Evolutionary conservation across 164 flowering plant species (phyloP).

Genomic region (Amborella trichopoda): DNA sequence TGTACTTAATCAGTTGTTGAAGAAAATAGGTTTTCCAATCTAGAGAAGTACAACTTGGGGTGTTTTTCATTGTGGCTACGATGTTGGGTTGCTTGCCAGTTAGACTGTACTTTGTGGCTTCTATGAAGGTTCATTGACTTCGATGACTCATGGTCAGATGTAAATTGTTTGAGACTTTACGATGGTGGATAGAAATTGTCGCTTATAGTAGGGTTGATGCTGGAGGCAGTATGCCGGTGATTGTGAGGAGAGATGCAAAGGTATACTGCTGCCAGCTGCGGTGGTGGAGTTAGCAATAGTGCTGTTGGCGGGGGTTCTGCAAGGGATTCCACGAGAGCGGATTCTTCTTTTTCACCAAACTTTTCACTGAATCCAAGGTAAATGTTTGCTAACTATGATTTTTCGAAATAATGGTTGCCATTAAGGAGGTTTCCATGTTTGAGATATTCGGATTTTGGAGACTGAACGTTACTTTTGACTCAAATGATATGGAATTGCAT

Average conservation of each 20-base stretch:
- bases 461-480: no score
- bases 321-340: constrained; percentile 63
- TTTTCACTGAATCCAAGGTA: constrained; percentile 63
- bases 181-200: constrained; percentile 10
- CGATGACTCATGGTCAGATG: constrained; percentile 5
- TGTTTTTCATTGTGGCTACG: no score
- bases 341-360: constrained; percentile 57
- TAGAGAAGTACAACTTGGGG: no score
- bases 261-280: constrained; percentile 72
- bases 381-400: no score
- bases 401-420: no score
- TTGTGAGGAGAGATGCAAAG: constrained; percentile 94
- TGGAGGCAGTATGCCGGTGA: constrained; percentile 83
- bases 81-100: neutral
- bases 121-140: neutral
- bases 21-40: no score
- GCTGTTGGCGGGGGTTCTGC: constrained; percentile 52
- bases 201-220: constrained; percentile 33
- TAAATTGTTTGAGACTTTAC: neutral
- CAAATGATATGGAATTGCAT: no score
- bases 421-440: no score
- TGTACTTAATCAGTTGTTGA: no score
- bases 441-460: no score
- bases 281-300: constrained; percentile 78
- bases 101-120: no score